A percentile compares a stretch with the other conserved stretches of the same genome.
phyloP scores from a whole-genome alignment of 306 rosid genomes.

The Dalbergia cultrata region DNA sequence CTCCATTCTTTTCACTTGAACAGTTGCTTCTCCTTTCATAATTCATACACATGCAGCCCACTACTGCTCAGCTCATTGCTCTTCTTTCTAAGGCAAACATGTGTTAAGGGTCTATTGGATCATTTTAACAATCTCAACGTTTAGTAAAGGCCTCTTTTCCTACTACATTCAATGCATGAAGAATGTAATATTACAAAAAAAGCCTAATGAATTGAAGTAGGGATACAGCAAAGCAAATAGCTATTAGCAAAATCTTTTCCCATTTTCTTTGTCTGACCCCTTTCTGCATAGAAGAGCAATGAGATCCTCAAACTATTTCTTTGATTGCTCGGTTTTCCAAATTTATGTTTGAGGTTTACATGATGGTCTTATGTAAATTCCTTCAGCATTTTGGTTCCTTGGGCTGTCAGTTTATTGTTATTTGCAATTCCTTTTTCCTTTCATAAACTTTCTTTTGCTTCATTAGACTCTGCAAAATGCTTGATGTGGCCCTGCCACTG shows the following conservation, averaged over 20 bases:
- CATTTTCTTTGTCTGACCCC: background rate
- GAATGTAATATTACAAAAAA: background rate
- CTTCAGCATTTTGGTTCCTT: no score
- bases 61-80: background rate
- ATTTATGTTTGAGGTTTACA: background rate
- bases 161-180: slow-evolving; percentile 12
- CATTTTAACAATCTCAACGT: background rate
- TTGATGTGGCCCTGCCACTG: background rate
- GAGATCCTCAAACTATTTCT: slow-evolving; percentile 25
- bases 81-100: background rate
- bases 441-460: background rate
- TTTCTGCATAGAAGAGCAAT: slow-evolving; percentile 10
- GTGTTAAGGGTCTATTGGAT: slow-evolving; percentile 4
- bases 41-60: background rate
- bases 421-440: no score
- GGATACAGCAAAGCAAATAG: background rate
- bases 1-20: background rate
- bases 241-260: slow-evolving; percentile 5
- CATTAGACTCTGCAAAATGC: slow-evolving; percentile 12
- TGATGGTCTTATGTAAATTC: no score
- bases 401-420: background rate
- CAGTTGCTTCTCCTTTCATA: background rate
- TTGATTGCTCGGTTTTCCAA: slow-evolving; percentile 3
- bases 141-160: slow-evolving; percentile 15
- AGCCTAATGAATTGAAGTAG: slow-evolving; percentile 2